Evolutionary conservation across 208 protist species (phyloP), one percentile per base, ranked within the genome.

Genomic region (Trichomonas tenax): DNA sequence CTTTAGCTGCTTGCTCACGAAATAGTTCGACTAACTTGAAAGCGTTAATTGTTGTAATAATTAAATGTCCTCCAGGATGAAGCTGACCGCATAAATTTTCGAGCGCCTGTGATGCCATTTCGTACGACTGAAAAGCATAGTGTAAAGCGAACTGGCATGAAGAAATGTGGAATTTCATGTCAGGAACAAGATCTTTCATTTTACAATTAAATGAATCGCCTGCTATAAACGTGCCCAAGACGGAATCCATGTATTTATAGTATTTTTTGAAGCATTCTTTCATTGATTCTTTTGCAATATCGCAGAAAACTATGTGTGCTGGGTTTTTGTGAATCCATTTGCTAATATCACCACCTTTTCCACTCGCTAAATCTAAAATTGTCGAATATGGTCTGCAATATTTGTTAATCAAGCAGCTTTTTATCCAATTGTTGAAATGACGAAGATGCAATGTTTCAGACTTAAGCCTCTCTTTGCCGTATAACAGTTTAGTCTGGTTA

Each of bases 401-500:
- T 34, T 41, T 41, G 36, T 93, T 31, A 93, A 93, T 93, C 1
- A 93, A 38, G 31, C 8, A 17, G 46, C 86, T 93, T 93, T 93
- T 93, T 0, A 93, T 93, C 86, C 86, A 93, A 26, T 93, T 93
- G 15, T 93, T 93, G 31, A 93, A 93, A 48, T 93, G 86, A 48
- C 86, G 40, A 34, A 93, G 86, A 51, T 93, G 86, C 8, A 93
- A n/a, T 26, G 44, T 93, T 51, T 34, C 9, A 8, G 86, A 93
- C 0, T 51, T 48, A 34, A 48, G 86, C 51, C 86, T 48, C 3
- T 93, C 86, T 51, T 93, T 41, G 17, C 41, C 86, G 38, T 41
- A 89, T 46, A 89, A n/a, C 2, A n/a, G 2, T 26, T n/a, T 72
- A 26, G 58, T 72, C 58, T 17, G 21, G 58, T 72, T 72, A 26